These are phyloP conservation scores for Cantharellus anzutake DNA, from an alignment of 768 basidiomycete species.

Conservation along the genomic window DNA sequence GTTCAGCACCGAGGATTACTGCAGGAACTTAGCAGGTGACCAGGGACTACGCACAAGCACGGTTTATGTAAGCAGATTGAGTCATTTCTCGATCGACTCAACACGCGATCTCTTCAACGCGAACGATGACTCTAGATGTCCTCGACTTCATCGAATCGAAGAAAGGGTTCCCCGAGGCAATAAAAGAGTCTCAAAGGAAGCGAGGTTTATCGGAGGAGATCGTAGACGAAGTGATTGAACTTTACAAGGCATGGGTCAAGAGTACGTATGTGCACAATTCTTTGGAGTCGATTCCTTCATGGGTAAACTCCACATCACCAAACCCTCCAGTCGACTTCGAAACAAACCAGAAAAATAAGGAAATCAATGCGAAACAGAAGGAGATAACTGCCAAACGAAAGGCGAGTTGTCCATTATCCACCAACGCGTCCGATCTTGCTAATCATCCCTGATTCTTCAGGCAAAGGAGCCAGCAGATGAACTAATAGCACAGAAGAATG, in stretches of 20 bases:
- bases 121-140: constrained; percentile 62
- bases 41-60: too few species aligned
- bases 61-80: too few species aligned
- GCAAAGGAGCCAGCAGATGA: constrained; percentile 85
- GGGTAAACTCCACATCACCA: too few species aligned
- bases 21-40: too few species aligned
- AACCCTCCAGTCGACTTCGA: constrained; percentile 62
- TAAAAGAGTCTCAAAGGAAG: constrained; percentile 82
- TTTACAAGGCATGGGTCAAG: constrained; percentile 89
- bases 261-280: constrained; percentile 32
- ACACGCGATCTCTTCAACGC: too few species aligned
- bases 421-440: not conserved
- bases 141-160: constrained; percentile 66
- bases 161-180: constrained; percentile 81
- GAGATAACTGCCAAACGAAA: constrained; percentile 90
- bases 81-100: too few species aligned
- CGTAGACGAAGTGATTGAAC: constrained; percentile 82
- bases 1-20: too few species aligned
- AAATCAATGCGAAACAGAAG: constrained; percentile 83
- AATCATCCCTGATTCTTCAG: constrained; percentile 20
- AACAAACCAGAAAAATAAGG: constrained; percentile 52
- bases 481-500: constrained; percentile 64
- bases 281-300: too few species aligned
- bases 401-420: constrained; percentile 21
- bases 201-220: constrained; percentile 76